phyloP scores from a whole-genome alignment of 257 asterid species.

The Solanum sejunctum region DNA sequence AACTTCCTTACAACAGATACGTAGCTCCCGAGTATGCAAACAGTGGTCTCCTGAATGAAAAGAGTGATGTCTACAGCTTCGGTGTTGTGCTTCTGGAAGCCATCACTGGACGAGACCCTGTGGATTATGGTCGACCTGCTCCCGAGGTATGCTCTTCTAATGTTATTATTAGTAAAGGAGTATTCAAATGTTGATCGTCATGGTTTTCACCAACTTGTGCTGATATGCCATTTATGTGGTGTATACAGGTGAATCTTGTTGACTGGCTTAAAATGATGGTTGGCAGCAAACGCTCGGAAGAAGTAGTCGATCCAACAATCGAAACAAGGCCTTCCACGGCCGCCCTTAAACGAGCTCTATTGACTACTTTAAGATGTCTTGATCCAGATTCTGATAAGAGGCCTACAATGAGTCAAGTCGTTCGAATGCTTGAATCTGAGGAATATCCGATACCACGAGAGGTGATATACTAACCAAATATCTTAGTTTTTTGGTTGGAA shows the following conservation, averaged over 20 bases:
- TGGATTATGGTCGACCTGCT: conserved; percentile 57
- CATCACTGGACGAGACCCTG: conserved; percentile 76
- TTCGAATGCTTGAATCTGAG: conserved; percentile 74
- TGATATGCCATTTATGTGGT: not conserved
- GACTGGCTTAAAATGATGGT: conserved; percentile 95
- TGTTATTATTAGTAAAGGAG: not conserved
- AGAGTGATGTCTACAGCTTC: conserved; percentile 72
- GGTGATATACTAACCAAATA: conserved; percentile 17
- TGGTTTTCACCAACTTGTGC: not conserved
- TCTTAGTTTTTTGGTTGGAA: not conserved
- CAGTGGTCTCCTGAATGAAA: conserved; percentile 65
- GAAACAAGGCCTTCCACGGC: conserved; percentile 53
- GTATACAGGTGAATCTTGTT: conserved; percentile 55
- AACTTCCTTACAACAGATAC: conserved; percentile 24
- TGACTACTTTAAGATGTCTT: conserved; percentile 69
- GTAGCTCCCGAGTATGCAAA: conserved; percentile 89
- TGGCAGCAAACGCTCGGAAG: conserved; percentile 44
- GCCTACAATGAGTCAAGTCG: conserved; percentile 83
- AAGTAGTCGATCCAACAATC: conserved; percentile 63
- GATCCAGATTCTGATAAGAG: conserved; percentile 70
- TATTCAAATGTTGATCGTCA: not conserved
- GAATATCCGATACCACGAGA: conserved; percentile 70
- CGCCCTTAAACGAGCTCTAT: conserved; percentile 55
- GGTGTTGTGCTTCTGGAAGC: conserved; percentile 74
- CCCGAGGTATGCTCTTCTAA: conserved; percentile 33